These are phyloP conservation scores for Botrytis fabae DNA, from an alignment of 2,329 filamentous ascomycete species.

Conservation along the genomic window DNA sequence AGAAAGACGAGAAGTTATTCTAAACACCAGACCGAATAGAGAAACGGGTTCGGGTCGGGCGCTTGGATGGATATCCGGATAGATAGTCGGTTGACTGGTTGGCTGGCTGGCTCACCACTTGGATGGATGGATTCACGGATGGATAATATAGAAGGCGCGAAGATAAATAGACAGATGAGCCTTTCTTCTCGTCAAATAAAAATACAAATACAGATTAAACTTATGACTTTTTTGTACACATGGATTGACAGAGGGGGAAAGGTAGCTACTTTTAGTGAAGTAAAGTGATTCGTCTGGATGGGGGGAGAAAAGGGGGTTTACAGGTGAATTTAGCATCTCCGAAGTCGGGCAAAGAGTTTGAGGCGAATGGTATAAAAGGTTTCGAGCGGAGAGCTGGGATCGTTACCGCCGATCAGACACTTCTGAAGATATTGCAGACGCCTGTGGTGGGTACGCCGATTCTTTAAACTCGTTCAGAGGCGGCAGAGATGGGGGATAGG, in stretches of 20 bases:
- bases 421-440: too few relatives aligned
- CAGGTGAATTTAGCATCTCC: background rate
- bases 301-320: background rate
- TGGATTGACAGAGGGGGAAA: background rate
- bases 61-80: slow-evolving; percentile 14
- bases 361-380: background rate
- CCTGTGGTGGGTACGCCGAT: too few relatives aligned
- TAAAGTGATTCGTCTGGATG: background rate
- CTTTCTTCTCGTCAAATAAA: background rate
- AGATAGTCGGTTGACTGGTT: background rate
- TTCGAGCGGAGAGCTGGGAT: background rate
- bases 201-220: background rate
- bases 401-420: background rate
- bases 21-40: background rate
- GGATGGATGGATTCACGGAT: background rate
- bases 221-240: background rate
- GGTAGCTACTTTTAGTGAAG: background rate
- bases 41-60: background rate
- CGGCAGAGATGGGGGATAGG: accelerated
- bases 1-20: background rate
- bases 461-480: too few relatives aligned
- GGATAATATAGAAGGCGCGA: background rate
- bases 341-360: background rate
- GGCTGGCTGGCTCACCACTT: background rate
- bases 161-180: slow-evolving; percentile 1